These are phyloP conservation scores for Hortiboletus campestris DNA, from an alignment of 768 basidiomycete genomes.

Conservation along the genomic window DNA sequence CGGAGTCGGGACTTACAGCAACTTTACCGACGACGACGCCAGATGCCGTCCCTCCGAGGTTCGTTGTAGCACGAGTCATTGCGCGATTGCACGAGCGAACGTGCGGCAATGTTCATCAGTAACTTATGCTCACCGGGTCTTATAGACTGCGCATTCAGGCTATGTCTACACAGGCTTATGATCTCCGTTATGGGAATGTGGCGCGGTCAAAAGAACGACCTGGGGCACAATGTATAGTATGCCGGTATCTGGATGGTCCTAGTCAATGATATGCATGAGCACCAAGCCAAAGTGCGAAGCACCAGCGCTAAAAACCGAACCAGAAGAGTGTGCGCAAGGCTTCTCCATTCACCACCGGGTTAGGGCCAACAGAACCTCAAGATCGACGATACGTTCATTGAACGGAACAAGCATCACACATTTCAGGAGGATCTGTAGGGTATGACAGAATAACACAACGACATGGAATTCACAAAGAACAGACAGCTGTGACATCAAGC, in stretches of 20 bases:
- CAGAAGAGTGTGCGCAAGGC: neutral
- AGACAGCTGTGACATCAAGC: neutral
- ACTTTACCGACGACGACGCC: constrained; percentile 37
- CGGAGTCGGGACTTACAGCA: constrained; percentile 28
- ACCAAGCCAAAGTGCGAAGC: neutral
- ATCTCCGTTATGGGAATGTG: neutral
- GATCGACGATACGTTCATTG: neutral
- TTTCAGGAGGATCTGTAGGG: neutral
- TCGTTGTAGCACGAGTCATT: constrained; percentile 33
- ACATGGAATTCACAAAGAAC: constrained; percentile 1
- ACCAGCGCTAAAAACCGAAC: neutral
- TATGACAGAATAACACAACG: neutral
- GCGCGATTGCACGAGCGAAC: neutral
- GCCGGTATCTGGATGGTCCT: no score
- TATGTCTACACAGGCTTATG: neutral
- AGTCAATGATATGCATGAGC: no score
- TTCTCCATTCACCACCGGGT: neutral
- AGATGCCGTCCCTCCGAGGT: constrained; percentile 40
- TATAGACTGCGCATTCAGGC: neutral
- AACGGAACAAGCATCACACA: neutral
- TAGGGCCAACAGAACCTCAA: neutral
- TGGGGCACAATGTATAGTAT: neutral
- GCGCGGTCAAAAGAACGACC: no score
- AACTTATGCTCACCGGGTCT: neutral
- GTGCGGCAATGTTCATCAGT: neutral